Evolutionary conservation across 2,329 filamentous ascomycete species (phyloP), one percentile per base, ranked within the genome.

Genomic region (Fusarium mexicanum): DNA sequence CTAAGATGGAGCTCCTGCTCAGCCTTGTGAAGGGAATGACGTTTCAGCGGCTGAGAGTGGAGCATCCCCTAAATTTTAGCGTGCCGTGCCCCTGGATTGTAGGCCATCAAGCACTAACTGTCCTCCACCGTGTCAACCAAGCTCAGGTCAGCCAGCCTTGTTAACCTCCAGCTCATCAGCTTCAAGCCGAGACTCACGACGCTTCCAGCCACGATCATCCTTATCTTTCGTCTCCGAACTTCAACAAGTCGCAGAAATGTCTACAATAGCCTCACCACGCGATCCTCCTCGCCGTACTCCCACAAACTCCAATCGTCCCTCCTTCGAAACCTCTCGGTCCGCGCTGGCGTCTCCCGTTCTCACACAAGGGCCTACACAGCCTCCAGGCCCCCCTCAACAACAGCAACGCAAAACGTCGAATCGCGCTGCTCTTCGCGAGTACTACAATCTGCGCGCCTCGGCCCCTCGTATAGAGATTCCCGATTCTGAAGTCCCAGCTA

Each of bases 371-470:
- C 74, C 55, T 31, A 64, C 66, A 16, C 62, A 53, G 26, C 66
- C 46, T 37, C 61, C 62, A 26, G 63, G 38, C 3, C 66, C 66
- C 44, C 67, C 67, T 33, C 67, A 60, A 38, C 61, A 51, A 47
- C 69, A 66, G 24, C 66, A 64, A 13, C 76, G 81, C 65, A 87
- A 85, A 73, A 86, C 87, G 64, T 85, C 93, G 71, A 97, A 97
- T 84, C 93, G 96, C 74, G 91, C 93, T 64, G 96, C 96, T 12
- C 88, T 98, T 26, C 93, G 96, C 78, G 95, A 98, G 80, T 98
- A 98, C 86, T 98, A 98, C 85, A 96, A 96, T 80, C 88, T 98
- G 57, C 46, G 83, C 79, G 74, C 87, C 81, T 22, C 83, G 71
- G 35, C 83, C 83, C 76, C 82, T 31, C 78, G 85, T 83, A 78